Evolutionary conservation across 139 green algal genomes (phyloP), one percentile per base, ranked within the genome.

Genomic region (Yamagishiella unicocca): DNA sequence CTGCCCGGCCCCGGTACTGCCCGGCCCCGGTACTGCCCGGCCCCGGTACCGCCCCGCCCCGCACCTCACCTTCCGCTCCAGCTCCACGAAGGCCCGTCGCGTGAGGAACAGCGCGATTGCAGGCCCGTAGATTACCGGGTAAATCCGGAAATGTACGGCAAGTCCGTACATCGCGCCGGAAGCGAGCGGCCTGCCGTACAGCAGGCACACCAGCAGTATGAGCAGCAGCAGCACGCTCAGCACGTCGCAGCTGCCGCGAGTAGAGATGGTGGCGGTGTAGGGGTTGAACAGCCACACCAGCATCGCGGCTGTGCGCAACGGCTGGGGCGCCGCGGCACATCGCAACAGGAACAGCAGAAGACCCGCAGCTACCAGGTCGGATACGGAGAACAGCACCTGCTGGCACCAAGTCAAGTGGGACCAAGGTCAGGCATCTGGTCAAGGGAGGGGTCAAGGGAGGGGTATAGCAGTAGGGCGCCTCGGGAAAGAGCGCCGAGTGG

Each of bases 241-340:
- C n/a, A 94, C 90, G 67, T 99, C 97, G 68, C 95, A 96, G 81
- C 89, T 97, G 58, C 97, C 97, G 1, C 97, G 81, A 0, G 97
- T 99, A 37, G 96, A 98, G 76, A 99, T 98, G 29, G 96, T 94
- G 79, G 92, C 88, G 9, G 96, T 98, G 87, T 97, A 98, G 10
- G 97, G 97, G 91, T 98, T 99, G 92, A 96, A 98, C 31, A 99
- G 94, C 97, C 97, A 99, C 1, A 92, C 76, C 5, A 91, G 84
- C 17, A 94, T 40, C 7, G 87, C 87, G 1, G 45, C 14, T n/a
- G 54, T n/a, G 42, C 31, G 46, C 27, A 66, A 5, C n/a, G 27
- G 29, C 0, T 27, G 40, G 4, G 66, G 4, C 3, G 62, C 55
- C 3, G 62, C 64, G 2, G 42, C 54, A 14, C 45, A 37, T 1